phyloP scores from a whole-genome alignment of 164 flowering plant species.

The Cinnamomum chago region DNA sequence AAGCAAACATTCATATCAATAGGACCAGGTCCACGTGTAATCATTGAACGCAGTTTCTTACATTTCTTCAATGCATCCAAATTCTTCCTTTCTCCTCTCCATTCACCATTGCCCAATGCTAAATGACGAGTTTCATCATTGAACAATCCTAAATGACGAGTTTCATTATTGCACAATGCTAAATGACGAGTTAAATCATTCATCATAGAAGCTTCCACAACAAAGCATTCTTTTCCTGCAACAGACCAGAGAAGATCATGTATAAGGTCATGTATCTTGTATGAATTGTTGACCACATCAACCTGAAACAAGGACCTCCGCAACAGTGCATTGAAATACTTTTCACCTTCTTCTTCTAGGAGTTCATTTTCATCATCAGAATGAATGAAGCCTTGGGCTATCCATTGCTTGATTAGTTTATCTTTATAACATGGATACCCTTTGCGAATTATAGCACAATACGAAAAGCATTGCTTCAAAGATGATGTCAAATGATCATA shows the following conservation, averaged over 20 bases:
- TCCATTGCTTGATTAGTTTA: slow-evolving; percentile 12
- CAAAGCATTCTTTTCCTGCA: background rate
- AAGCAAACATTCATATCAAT: background rate
- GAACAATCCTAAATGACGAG: no score
- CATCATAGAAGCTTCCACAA: background rate
- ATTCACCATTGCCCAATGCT: background rate
- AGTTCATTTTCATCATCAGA: background rate
- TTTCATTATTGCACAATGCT: background rate
- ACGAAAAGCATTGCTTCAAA: slow-evolving; percentile 18
- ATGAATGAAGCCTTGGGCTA: slow-evolving; percentile 15
- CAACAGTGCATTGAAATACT: slow-evolving; percentile 1
- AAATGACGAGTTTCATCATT: no score
- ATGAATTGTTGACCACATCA: background rate
- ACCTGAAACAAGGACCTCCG: slow-evolving; percentile 10
- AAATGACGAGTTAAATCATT: background rate
- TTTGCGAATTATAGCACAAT: slow-evolving; percentile 19
- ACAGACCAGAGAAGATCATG: slow-evolving; percentile 5
- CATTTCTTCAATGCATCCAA: background rate
- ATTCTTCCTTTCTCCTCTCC: background rate
- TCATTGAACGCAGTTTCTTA: background rate
- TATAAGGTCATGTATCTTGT: slow-evolving; percentile 11
- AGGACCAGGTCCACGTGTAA: no score
- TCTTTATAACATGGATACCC: background rate
- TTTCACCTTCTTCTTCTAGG: slow-evolving; percentile 3
- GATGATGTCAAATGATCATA: slow-evolving; percentile 16